Evolutionary conservation across 306 rosid genomes (phyloP), one percentile per base, ranked within the genome.

Genomic region (Vachellia collinsii): DNA sequence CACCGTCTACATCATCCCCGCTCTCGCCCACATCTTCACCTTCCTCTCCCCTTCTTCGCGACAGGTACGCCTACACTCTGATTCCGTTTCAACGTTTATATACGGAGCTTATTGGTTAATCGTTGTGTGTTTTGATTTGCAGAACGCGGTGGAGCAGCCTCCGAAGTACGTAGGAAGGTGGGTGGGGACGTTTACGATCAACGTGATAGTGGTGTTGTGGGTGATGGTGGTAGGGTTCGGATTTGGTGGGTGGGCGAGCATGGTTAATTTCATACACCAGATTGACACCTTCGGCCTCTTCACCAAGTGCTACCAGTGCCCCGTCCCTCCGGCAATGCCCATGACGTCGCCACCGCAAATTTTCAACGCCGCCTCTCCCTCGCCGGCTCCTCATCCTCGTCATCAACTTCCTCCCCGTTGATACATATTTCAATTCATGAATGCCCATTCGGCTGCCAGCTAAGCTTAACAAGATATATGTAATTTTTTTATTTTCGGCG

Each of bases 1-100:
- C 94, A 95, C 99, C 0, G 99, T 95, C 82, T 95, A 95, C 83
- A 95, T 95, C 80, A 95, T 95, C 85, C 99, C 99, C 0, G 90
- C 99, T 7, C 87, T 95, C 0, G 99, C 99, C 17, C 86, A 93
- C 89, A 89, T 91, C 74, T 93, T 95, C 89, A 93, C 98, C 83
- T 95, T 88, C 86, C 87, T 78, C 79, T 95, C 98, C 0, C 74
- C 99, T 63, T 91, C 99, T 5, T 87, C 99, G 3, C 79, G 99
- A 50, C 96, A 95, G 97, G 99, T 8, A 29, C 34, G 2, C 34
- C 34, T 29, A 29, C 34, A 29, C 34, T 29, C 34, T 29, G 34
- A 29, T 23, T 11, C 39, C 16, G 7, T 61, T 23, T 10, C 37
- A 23, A 61, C 17, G 8, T 56, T 4, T 50, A 50, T 5, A 5